Evolutionary conservation across 495 filamentous ascomycete species (phyloP).

Genomic region (Physcia stellaris): DNA sequence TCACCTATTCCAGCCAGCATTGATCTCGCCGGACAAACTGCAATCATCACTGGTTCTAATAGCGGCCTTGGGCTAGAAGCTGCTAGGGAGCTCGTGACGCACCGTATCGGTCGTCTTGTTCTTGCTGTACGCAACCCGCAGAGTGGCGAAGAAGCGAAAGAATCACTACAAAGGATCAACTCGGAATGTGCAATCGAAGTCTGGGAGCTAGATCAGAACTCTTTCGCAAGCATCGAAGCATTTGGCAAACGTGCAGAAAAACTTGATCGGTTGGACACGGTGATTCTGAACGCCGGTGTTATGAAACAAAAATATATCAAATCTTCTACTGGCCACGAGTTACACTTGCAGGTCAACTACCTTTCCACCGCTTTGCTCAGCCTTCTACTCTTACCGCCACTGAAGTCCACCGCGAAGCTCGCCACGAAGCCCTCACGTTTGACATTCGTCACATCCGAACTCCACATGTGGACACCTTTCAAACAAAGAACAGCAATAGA

Average conservation of each 20-base stretch:
- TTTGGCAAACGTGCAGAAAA: slow-evolving; percentile 17
- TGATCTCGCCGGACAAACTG: slow-evolving; percentile 22
- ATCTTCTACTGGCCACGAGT: slow-evolving; percentile 32
- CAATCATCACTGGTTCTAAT: slow-evolving; percentile 41
- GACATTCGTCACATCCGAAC: slow-evolving; percentile 11
- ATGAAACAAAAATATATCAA: slow-evolving; percentile 13
- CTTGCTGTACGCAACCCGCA: slow-evolving; percentile 15
- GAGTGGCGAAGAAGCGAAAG: slow-evolving; percentile 16
- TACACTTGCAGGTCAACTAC: slow-evolving; percentile 21
- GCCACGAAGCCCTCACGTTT: slow-evolving; percentile 15
- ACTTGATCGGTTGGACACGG: slow-evolving; percentile 31
- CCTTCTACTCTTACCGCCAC: slow-evolving; percentile 32
- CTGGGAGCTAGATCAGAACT: slow-evolving; percentile 19
- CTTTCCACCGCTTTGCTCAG: slow-evolving; percentile 34
- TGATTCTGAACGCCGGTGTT: slow-evolving; percentile 40
- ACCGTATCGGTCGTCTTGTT: slow-evolving; percentile 13
- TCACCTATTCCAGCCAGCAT: neutral
- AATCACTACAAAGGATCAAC: slow-evolving; percentile 2
- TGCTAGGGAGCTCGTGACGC: slow-evolving; percentile 21
- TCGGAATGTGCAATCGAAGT: slow-evolving; percentile 11
- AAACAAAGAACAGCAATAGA: neutral
- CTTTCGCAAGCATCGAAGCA: slow-evolving; percentile 16
- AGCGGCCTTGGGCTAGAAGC: slow-evolving; percentile 38
- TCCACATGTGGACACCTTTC: slow-evolving; percentile 5
- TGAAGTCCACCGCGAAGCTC: slow-evolving; percentile 14